Evolutionary conservation across 345 rosid genomes (phyloP).

Genomic region (Eucalyptus grandis): DNA sequence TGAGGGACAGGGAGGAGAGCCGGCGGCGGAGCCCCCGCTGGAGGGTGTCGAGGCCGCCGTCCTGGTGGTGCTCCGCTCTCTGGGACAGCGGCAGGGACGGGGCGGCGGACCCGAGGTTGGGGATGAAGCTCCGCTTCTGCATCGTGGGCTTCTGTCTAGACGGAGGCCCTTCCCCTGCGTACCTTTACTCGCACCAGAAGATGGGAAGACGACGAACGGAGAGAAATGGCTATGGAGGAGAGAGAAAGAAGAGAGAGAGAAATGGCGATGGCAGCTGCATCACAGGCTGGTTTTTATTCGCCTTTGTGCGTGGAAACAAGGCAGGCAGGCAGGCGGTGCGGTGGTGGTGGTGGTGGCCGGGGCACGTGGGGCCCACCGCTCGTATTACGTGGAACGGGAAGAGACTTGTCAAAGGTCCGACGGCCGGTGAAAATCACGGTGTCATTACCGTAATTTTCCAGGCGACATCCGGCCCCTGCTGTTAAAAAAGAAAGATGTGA

Average conservation of each 20-base stretch:
- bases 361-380: not conserved
- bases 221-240: not conserved
- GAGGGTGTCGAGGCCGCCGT: not conserved
- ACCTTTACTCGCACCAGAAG: not conserved
- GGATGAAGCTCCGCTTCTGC: not conserved
- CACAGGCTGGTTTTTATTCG: not conserved
- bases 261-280: not conserved
- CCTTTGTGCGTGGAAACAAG: not conserved
- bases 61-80: not conserved
- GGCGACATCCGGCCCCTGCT: not conserved
- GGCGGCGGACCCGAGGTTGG: not conserved
- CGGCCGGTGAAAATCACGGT: not conserved
- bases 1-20: constrained; percentile 70
- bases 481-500: not conserved
- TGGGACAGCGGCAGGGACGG: constrained; percentile 48
- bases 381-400: not conserved
- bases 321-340: not conserved
- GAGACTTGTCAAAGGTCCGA: not conserved
- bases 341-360: not conserved
- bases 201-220: not conserved
- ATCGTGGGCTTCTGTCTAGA: not conserved
- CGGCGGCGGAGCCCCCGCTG: constrained; percentile 44
- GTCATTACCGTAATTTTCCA: not conserved
- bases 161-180: not conserved
- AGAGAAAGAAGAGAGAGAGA: not conserved